These are phyloP conservation scores for Botrytis porri DNA, from an alignment of 2,329 filamentous ascomycete genomes.

Conservation along the genomic window DNA sequence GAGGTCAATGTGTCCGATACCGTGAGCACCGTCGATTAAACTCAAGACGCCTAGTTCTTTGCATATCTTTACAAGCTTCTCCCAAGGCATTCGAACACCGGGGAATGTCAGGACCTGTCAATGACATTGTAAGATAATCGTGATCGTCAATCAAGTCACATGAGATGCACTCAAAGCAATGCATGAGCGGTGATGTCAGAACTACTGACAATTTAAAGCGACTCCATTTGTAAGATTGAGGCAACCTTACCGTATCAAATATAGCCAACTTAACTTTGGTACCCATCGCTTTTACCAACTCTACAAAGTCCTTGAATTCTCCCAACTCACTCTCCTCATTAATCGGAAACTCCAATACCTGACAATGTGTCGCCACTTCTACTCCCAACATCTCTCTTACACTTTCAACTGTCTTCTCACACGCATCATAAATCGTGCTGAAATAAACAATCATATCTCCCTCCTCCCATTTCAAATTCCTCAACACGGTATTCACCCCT, in stretches of 20 bases:
- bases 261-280: background rate
- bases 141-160: background rate
- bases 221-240: conserved; percentile 40
- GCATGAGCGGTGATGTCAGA: background rate
- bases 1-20: conserved; percentile 52
- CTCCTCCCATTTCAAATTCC: conserved; percentile 64
- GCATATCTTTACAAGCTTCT: conserved; percentile 61
- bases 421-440: conserved; percentile 73
- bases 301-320: background rate
- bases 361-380: conserved; percentile 29
- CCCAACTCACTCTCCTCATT: conserved; percentile 47
- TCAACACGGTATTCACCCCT: conserved; percentile 72
- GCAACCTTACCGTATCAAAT: conserved; percentile 8
- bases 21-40: conserved; percentile 79
- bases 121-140: background rate
- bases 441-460: conserved; percentile 74
- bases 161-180: background rate
- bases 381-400: conserved; percentile 41
- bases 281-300: background rate
- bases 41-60: conserved; percentile 65
- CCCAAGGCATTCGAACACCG: conserved; percentile 75
- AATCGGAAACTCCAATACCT: conserved; percentile 66
- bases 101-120: conserved; percentile 75
- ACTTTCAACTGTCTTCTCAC: conserved; percentile 69
- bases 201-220: background rate